A percentile compares a stretch with the other conserved stretches of the same genome.
Conservation (phyloP, 2,329 filamentous ascomycete genomes). For the Fusarium illudens region DNA sequence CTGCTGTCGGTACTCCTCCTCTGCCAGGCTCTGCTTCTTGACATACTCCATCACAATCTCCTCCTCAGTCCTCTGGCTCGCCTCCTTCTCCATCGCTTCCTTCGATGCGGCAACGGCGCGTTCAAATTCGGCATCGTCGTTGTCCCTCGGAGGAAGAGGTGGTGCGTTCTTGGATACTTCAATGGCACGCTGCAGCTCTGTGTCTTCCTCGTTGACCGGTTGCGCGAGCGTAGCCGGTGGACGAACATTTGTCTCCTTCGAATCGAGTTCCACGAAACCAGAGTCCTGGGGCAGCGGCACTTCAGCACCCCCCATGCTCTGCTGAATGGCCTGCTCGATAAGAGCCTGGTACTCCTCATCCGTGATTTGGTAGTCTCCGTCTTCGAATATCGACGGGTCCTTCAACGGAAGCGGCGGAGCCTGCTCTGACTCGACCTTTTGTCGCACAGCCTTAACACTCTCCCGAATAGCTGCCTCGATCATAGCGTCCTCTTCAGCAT, state of each 20-base stretch:
- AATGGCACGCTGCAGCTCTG: constrained; percentile 51
- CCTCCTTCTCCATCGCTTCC: constrained; percentile 51
- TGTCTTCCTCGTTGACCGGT: constrained; percentile 34
- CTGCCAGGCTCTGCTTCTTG: constrained; percentile 76
- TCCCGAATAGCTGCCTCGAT: constrained; percentile 79
- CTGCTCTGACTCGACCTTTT: constrained; percentile 41
- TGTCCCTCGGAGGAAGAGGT: constrained; percentile 31
- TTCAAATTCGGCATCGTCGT: constrained; percentile 47
- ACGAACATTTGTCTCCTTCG: background rate
- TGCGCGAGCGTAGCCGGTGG: background rate
- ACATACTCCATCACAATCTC: constrained; percentile 78
- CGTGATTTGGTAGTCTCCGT: constrained; percentile 57
- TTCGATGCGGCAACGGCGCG: constrained; percentile 52
- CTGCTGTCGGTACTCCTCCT: constrained; percentile 63
- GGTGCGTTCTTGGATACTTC: constrained; percentile 50
- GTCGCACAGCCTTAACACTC: constrained; percentile 67
- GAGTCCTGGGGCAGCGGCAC: constrained; percentile 28
- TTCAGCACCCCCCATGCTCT: constrained; percentile 52
- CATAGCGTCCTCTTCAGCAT: constrained; percentile 72
- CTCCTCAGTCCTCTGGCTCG: constrained; percentile 66
- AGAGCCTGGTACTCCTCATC: constrained; percentile 67
- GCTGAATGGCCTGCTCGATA: constrained; percentile 64
- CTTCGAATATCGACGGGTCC: constrained; percentile 47
- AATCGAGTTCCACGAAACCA: constrained; percentile 27
- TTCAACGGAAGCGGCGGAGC: constrained; percentile 39